phyloP scores from a whole-genome alignment of 2,329 filamentous ascomycete species.

The Cladosporium sphaerospermum region DNA sequence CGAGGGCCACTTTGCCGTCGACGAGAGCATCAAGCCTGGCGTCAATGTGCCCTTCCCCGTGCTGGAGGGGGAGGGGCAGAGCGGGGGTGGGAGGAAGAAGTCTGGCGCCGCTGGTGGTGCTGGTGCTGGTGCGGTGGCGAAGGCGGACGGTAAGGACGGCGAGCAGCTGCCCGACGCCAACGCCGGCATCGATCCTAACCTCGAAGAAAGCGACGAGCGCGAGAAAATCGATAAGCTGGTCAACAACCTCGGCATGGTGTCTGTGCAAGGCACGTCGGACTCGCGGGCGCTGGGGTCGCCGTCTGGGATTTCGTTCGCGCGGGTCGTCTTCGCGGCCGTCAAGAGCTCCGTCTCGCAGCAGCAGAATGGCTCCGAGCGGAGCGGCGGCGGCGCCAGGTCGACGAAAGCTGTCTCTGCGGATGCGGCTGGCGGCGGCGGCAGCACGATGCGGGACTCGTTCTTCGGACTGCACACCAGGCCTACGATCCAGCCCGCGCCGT shows the following conservation, averaged over 20 bases:
- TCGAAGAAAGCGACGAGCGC: slow-evolving; percentile 47
- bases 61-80: slow-evolving; percentile 6
- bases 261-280: slow-evolving; percentile 71
- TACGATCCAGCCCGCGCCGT: slow-evolving; percentile 75
- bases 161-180: slow-evolving; percentile 16
- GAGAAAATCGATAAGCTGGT: slow-evolving; percentile 61
- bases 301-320: slow-evolving; percentile 87
- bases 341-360: slow-evolving; percentile 61
- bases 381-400: slow-evolving; percentile 37
- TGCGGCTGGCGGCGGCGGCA: slow-evolving; percentile 52
- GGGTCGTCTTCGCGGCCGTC: slow-evolving; percentile 89
- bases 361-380: slow-evolving; percentile 52
- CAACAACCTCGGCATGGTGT: slow-evolving; percentile 67
- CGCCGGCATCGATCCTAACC: slow-evolving; percentile 21
- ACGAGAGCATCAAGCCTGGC: slow-evolving; percentile 29
- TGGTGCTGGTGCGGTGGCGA: background rate
- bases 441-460: slow-evolving; percentile 90
- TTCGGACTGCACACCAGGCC: slow-evolving; percentile 93
- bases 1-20: slow-evolving; percentile 52
- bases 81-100: slow-evolving; percentile 1
- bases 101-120: background rate
- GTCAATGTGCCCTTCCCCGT: slow-evolving; percentile 31
- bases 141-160: slow-evolving; percentile 1
- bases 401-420: slow-evolving; percentile 49
- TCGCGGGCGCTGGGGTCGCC: slow-evolving; percentile 60